Evolutionary conservation across 208 protist genomes (phyloP).

Genomic region (Porcisia hertigi): DNA sequence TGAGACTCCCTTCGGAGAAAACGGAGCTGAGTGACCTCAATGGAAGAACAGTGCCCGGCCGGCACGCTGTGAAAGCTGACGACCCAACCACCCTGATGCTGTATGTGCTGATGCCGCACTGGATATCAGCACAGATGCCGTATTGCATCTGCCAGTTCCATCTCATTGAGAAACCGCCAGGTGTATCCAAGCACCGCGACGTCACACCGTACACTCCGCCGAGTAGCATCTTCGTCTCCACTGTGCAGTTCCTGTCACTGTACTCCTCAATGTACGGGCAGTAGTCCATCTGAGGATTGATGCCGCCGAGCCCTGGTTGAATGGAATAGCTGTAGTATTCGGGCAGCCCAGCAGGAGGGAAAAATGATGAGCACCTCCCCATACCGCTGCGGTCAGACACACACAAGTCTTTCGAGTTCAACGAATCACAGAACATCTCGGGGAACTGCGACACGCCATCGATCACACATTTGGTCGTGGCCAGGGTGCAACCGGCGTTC

Average conservation of each 20-base stretch:
- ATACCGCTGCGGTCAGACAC: too few relatives aligned
- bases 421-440: too few relatives aligned
- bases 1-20: slow-evolving; percentile 28
- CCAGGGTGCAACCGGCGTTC: too few relatives aligned
- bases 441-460: too few relatives aligned
- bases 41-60: background rate
- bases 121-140: slow-evolving; percentile 28
- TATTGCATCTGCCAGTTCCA: background rate
- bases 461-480: too few relatives aligned
- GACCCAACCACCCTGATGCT: slow-evolving; percentile 9
- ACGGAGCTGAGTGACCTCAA: slow-evolving; percentile 2
- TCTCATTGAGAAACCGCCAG: background rate
- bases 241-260: slow-evolving; percentile 25
- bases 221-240: background rate
- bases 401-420: too few relatives aligned
- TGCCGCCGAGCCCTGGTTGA: too few relatives aligned
- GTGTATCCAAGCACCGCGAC: slow-evolving; percentile 19
- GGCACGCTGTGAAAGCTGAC: slow-evolving; percentile 11
- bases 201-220: slow-evolving; percentile 9
- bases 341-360: too few relatives aligned
- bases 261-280: too few relatives aligned
- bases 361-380: too few relatives aligned
- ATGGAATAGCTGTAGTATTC: too few relatives aligned
- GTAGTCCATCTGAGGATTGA: too few relatives aligned
- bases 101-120: slow-evolving; percentile 22